These are phyloP conservation scores for Boletellus emodensis DNA, from an alignment of 768 basidiomycete genomes.

Conservation along the genomic window DNA sequence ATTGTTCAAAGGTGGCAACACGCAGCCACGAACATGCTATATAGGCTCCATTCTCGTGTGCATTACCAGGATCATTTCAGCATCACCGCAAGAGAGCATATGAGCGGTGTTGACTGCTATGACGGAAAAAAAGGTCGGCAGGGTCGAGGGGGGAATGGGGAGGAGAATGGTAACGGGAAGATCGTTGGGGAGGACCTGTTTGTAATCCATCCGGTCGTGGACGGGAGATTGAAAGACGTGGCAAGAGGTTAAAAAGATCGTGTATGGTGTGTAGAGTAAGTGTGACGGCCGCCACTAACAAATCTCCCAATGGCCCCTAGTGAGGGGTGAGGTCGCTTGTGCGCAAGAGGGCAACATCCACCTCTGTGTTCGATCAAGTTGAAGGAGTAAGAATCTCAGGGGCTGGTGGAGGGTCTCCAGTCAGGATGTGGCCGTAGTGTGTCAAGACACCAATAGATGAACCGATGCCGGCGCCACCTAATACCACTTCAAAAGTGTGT, in stretches of 20 bases:
- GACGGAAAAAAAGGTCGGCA: slow-evolving; percentile 51
- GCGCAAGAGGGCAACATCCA: not conserved
- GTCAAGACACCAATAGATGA: slow-evolving; percentile 54
- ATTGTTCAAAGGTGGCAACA: slow-evolving; percentile 47
- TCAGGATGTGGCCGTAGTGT: slow-evolving; percentile 51
- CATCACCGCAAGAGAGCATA: slow-evolving; percentile 64
- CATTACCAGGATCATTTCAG: slow-evolving; percentile 60
- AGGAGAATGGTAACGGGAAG: slow-evolving; percentile 10
- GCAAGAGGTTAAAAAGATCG: slow-evolving; percentile 28
- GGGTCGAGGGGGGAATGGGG: slow-evolving; percentile 25
- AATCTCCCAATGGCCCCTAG: not conserved
- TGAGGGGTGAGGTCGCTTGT: not conserved
- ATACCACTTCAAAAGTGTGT: slow-evolving; percentile 44
- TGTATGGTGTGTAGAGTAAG: slow-evolving; percentile 13
- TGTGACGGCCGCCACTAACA: not conserved
- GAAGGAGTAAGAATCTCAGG: slow-evolving; percentile 27
- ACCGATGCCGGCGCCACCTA: slow-evolving; percentile 71
- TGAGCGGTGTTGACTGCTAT: slow-evolving; percentile 73
- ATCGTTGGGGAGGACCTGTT: slow-evolving; percentile 46
- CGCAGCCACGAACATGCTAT: slow-evolving; percentile 38
- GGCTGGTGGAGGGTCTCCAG: slow-evolving; percentile 48
- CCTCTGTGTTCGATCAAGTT: not conserved
- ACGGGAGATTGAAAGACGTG: slow-evolving; percentile 61
- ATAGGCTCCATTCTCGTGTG: slow-evolving; percentile 43
- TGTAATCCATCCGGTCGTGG: slow-evolving; percentile 58